These are phyloP conservation scores for Yamadazyma akitaensis DNA, from an alignment of 805 yeast genomes.

Conservation along the genomic window DNA sequence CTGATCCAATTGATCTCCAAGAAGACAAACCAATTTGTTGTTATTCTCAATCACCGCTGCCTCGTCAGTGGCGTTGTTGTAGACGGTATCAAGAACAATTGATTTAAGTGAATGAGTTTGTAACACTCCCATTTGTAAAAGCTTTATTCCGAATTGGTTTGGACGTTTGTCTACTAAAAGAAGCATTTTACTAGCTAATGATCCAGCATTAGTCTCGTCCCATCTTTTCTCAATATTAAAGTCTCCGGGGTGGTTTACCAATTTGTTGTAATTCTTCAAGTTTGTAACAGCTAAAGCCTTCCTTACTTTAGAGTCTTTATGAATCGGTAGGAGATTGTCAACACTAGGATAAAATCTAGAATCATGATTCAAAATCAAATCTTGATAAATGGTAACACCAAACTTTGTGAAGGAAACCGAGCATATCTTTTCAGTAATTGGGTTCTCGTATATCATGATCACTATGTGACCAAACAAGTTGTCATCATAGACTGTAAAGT, in stretches of 20 bases:
- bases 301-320: constrained; percentile 57
- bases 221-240: constrained; percentile 41
- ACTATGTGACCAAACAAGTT: constrained; percentile 43
- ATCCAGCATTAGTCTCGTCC: constrained; percentile 87
- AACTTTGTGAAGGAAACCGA: constrained; percentile 57
- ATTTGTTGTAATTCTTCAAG: constrained; percentile 61
- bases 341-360: constrained; percentile 81
- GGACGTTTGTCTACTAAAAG: constrained; percentile 55
- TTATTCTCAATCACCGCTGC: constrained; percentile 54
- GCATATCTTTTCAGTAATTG: constrained; percentile 43
- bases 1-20: constrained; percentile 86
- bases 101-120: constrained; percentile 51
- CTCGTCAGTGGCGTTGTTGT: constrained; percentile 36
- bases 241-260: constrained; percentile 38
- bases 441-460: constrained; percentile 50
- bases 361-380: constrained; percentile 52
- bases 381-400: constrained; percentile 61
- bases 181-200: constrained; percentile 63
- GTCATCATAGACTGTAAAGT: constrained; percentile 55
- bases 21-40: constrained; percentile 66
- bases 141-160: constrained; percentile 49
- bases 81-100: constrained; percentile 68
- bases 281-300: constrained; percentile 73
- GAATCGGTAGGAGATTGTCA: constrained; percentile 53
- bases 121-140: constrained; percentile 57